Conservation (phyloP, 2,329 filamentous ascomycete genomes). For the Trichophyton verrucosum region DNA sequence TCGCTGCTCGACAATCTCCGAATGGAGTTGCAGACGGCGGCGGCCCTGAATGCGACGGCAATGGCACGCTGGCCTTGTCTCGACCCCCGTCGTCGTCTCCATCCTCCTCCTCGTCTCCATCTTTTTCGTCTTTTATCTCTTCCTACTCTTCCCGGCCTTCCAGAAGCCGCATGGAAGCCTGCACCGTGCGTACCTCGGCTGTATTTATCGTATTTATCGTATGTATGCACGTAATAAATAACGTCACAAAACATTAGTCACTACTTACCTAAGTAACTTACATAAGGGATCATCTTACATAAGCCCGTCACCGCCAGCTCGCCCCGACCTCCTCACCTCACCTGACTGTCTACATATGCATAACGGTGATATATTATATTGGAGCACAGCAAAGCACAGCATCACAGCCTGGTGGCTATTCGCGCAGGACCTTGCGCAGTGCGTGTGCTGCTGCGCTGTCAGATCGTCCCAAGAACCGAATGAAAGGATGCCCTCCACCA, state of each 20-base stretch:
- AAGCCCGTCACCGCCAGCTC: background rate
- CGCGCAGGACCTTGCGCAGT: slow-evolving; percentile 2
- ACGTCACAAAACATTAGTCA: background rate
- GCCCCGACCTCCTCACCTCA: background rate
- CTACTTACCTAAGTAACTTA: background rate
- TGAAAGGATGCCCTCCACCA: background rate
- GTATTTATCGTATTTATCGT: too few species aligned
- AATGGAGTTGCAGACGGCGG: background rate
- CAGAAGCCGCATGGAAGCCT: background rate
- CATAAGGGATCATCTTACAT: background rate
- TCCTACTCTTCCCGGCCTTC: background rate
- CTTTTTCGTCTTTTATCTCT: background rate
- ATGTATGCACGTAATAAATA: background rate
- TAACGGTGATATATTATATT: background rate
- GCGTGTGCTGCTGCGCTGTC: slow-evolving; percentile 1
- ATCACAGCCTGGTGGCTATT: background rate
- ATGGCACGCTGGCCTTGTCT: background rate
- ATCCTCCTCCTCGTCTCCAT: too few species aligned
- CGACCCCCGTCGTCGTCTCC: background rate
- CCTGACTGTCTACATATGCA: background rate
- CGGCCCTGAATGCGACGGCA: background rate
- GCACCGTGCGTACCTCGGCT: background rate
- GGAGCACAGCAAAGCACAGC: slow-evolving; percentile 1
- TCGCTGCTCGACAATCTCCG: background rate
- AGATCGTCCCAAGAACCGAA: slow-evolving; percentile 3